Evolutionary conservation across 495 filamentous ascomycete genomes (phyloP).

Genomic region (Tetracladium marchalianum): DNA sequence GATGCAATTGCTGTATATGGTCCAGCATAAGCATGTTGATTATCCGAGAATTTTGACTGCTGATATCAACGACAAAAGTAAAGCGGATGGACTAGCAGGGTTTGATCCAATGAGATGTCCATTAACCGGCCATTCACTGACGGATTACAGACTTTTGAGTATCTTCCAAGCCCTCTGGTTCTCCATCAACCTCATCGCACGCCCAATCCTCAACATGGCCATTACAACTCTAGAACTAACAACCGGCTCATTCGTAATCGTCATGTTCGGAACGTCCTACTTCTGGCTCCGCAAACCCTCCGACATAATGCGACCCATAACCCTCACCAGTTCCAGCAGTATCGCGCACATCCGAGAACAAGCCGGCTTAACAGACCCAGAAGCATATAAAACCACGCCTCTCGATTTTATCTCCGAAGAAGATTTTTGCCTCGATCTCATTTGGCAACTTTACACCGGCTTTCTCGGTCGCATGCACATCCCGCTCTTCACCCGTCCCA

Average conservation of each 20-base stretch:
- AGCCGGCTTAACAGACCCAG: background rate
- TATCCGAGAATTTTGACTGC: conserved; percentile 4
- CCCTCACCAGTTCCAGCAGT: background rate
- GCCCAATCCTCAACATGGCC: background rate
- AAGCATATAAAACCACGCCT: conserved; percentile 4
- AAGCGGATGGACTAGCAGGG: conserved; percentile 17
- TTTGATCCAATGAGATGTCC: background rate
- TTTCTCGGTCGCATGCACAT: background rate
- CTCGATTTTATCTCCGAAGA: conserved; percentile 10
- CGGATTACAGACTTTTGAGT: background rate
- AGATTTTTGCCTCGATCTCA: background rate
- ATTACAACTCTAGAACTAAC: conserved; percentile 5
- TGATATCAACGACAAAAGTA: conserved; percentile 26
- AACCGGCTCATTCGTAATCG: background rate
- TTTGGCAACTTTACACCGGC: background rate
- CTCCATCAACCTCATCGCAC: background rate
- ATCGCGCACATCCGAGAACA: conserved; percentile 4
- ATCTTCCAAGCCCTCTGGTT: conserved; percentile 6
- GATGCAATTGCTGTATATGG: conserved; percentile 26
- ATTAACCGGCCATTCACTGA: background rate
- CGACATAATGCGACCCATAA: background rate
- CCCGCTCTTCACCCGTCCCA: background rate
- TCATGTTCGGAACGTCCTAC: background rate
- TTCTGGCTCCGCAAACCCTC: conserved; percentile 4
- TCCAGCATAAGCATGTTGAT: conserved; percentile 5